Base-by-base conservation (phyloP, 2,329 filamentous ascomycete genomes). In the Penicillium concentricum region DNA sequence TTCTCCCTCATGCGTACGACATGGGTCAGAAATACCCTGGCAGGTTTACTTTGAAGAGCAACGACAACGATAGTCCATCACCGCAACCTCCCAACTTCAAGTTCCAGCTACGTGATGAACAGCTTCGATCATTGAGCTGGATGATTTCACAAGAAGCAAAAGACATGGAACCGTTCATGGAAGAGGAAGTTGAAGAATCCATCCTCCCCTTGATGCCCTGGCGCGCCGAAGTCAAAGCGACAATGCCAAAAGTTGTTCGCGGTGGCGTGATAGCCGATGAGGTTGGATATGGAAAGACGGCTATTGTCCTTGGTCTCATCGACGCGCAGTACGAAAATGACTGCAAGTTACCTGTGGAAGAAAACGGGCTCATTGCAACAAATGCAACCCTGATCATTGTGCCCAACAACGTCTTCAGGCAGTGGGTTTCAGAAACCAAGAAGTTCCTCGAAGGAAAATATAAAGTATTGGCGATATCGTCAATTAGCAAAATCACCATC, bases 241-340 rank as follows among this genome's bases (percentile, higher is more conserved):
- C n/a, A 47, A 75, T 51, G 35, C 57, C 32, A 59, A 69, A 66
- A 35, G 53, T 59, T 12, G 60, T 86, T 39, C 79, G 78, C 18
- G 86, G 87, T 13, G 87, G 86, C 5, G 77, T 89, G 18, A 75
- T 88, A 34, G 85, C 85, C 2, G 85, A 88, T 64, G 78, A 84
- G 43, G 84, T 87, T 34, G 86, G 84, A 0, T 89, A 86, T 65
- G 87, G 87, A 0, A 89, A 90, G 64, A 89, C 87, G 0, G 81
- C 85, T 1, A 81, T 82, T 0, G 81, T 80, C 2, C 75, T 89
- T 13, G 84, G 78, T 0, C 69, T 88, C 9, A 79, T 87, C 30
- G 76, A 83, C 35, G 69, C 73, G 30, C 58, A 61, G 30, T 37
- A 51, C 20, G 57, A 71, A 10, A 58, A 56, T 12, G 65, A 71